phyloP scores from a whole-genome alignment of 164 flowering plant genomes.

The Vitis amurensis region DNA sequence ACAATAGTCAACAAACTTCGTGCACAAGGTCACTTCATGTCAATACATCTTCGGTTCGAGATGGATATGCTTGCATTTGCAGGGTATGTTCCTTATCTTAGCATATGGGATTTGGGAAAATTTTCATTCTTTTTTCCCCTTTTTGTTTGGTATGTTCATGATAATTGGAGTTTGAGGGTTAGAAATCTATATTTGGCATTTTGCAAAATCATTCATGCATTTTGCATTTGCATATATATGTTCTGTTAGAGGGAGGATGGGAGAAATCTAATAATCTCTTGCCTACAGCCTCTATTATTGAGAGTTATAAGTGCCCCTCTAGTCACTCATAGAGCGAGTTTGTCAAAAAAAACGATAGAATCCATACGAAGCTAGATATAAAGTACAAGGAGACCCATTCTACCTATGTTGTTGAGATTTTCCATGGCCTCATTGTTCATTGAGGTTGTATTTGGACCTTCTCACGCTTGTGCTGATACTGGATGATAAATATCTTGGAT shows the following conservation, averaged over 20 bases:
- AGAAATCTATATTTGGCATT: no score
- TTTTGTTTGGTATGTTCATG: no score
- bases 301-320: no score
- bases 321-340: no score
- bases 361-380: neutral
- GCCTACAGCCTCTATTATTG: no score
- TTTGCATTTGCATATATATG: no score
- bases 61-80: constrained; percentile 99
- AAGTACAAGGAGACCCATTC: neutral
- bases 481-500: neutral
- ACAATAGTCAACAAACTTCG: constrained; percentile 81
- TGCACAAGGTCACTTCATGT: constrained; percentile 92
- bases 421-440: neutral
- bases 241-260: no score
- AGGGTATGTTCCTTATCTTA: constrained; percentile 57
- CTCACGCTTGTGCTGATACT: neutral
- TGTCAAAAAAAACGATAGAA: neutral
- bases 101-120: neutral
- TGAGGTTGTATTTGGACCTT: neutral
- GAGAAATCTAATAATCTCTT: no score
- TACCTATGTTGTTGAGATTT: neutral
- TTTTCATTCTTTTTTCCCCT: no score
- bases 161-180: no score
- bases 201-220: no score
- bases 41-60: constrained; percentile 98